Percentiles rank a stretch among this genome's conserved stretches.
Conservation (phyloP, 352 stramenopile genomes). For the Peronosclerospora sorghi region DNA sequence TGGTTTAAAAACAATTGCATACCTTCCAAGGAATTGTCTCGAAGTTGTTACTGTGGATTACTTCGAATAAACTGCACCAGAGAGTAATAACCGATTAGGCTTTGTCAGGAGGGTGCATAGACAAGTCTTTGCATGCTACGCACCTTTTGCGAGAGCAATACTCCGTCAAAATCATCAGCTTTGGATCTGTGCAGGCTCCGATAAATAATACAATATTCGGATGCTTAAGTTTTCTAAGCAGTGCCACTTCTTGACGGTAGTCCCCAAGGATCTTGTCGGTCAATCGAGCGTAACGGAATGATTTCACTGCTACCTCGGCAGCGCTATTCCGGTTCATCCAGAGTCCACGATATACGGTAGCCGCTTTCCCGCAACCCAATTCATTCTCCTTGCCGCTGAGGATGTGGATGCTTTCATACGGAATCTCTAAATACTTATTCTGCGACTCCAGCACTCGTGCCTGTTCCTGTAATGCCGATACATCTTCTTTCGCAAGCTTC, state of each 20-base stretch:
- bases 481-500: constrained; percentile 43
- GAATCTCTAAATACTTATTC: constrained; percentile 82
- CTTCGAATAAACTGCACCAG: constrained; percentile 65
- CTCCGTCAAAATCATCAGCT: constrained; percentile 84
- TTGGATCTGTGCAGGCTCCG: constrained; percentile 79
- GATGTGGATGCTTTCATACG: constrained; percentile 82
- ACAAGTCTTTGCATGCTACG: not conserved
- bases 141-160: constrained; percentile 86
- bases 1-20: not conserved
- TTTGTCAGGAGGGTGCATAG: not conserved
- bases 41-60: constrained; percentile 85
- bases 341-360: constrained; percentile 78
- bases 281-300: constrained; percentile 78
- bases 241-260: constrained; percentile 77
- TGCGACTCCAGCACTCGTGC: constrained; percentile 75
- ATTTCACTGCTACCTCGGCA: constrained; percentile 79
- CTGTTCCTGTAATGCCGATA: constrained; percentile 65
- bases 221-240: constrained; percentile 82
- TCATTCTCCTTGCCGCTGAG: constrained; percentile 82
- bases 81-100: not conserved
- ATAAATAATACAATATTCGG: constrained; percentile 88
- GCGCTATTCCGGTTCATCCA: constrained; percentile 80
- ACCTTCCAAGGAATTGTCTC: constrained; percentile 86
- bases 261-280: constrained; percentile 83
- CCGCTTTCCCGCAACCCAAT: constrained; percentile 73